Conservation (phyloP, 768 basidiomycete genomes). For the Phallus indusiatus region DNA sequence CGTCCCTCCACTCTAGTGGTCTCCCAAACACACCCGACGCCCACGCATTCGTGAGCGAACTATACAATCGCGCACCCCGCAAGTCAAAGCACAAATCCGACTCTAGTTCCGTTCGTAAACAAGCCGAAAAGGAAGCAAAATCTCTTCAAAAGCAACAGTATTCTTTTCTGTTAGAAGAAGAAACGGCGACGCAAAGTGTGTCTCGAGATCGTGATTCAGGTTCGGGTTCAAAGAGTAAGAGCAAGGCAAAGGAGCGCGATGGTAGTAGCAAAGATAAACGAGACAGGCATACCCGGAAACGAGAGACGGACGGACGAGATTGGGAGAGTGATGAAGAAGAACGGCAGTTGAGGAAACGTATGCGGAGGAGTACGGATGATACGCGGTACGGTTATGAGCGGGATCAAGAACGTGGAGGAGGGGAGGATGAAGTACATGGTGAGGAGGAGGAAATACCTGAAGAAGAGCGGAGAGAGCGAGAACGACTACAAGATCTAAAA, state of each 20-base stretch:
- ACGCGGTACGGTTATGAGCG: conserved; percentile 24
- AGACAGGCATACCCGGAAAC: conserved; percentile 64
- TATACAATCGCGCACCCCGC: conserved; percentile 69
- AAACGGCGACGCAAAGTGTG: conserved; percentile 29
- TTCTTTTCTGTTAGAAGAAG: conserved; percentile 77
- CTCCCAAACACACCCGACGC: conserved; percentile 75
- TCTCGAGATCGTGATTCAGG: conserved; percentile 26
- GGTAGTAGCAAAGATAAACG: conserved; percentile 14
- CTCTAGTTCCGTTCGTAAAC: conserved; percentile 40
- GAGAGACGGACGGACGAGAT: conserved; percentile 70
- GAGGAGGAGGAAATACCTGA: conserved; percentile 38
- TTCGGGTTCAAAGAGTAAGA: conserved; percentile 24
- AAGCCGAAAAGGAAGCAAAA: conserved; percentile 69
- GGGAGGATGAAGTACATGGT: neutral
- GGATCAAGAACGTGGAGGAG: neutral
- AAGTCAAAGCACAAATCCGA: conserved; percentile 61
- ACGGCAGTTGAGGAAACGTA: conserved; percentile 48
- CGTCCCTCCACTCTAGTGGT: conserved; percentile 65
- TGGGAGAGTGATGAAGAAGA: conserved; percentile 94
- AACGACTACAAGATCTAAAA: conserved; percentile 66
- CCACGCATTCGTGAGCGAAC: conserved; percentile 68
- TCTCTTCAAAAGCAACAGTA: conserved; percentile 64
- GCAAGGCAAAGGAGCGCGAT: conserved; percentile 31
- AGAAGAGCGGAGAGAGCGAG: conserved; percentile 56
- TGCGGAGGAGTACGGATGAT: conserved; percentile 32